These are phyloP conservation scores for Heliophila coronopifolia DNA, from an alignment of 441 rosid species.

Conservation along the genomic window DNA sequence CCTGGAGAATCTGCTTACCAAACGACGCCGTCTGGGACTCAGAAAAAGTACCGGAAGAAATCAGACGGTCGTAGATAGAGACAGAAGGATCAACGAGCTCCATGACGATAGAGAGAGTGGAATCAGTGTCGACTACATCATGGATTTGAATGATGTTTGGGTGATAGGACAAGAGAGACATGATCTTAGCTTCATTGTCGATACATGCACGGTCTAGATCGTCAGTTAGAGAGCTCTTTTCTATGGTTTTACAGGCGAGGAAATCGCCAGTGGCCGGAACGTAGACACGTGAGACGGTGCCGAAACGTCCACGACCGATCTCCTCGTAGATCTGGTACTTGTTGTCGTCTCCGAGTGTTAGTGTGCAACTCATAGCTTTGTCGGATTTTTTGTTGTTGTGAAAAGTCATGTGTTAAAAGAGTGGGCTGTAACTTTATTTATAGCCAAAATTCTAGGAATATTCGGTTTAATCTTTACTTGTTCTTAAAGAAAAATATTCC, in stretches of 20 bases:
- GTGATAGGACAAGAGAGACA: conserved; percentile 54
- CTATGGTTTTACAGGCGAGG: conserved; percentile 66
- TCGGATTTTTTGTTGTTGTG: no score
- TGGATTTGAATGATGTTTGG: conserved; percentile 59
- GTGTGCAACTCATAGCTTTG: conserved; percentile 22
- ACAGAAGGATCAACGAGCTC: conserved; percentile 57
- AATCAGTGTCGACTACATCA: conserved; percentile 52
- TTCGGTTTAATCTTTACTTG: conserved; percentile 22
- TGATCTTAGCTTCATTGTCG: conserved; percentile 64
- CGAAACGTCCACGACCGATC: conserved; percentile 91
- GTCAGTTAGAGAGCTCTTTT: conserved; percentile 53
- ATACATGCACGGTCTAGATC: conserved; percentile 62
- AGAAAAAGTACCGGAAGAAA: conserved; percentile 26
- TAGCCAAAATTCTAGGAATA: conserved; percentile 20
- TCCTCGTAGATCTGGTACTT: conserved; percentile 67
- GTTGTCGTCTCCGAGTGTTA: conserved; percentile 25
- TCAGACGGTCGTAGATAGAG: conserved; percentile 42
- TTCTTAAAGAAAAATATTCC: no score
- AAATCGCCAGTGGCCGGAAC: conserved; percentile 38
- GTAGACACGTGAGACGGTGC: conserved; percentile 61
- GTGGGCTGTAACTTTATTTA: conserved; percentile 13
- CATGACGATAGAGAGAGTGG: conserved; percentile 44
- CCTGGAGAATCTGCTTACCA: conserved; percentile 41
- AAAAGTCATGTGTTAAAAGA: no score
- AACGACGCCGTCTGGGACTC: conserved; percentile 42